Conservation (phyloP, 2,329 filamentous ascomycete species). For the Xylariaceae sp. region DNA sequence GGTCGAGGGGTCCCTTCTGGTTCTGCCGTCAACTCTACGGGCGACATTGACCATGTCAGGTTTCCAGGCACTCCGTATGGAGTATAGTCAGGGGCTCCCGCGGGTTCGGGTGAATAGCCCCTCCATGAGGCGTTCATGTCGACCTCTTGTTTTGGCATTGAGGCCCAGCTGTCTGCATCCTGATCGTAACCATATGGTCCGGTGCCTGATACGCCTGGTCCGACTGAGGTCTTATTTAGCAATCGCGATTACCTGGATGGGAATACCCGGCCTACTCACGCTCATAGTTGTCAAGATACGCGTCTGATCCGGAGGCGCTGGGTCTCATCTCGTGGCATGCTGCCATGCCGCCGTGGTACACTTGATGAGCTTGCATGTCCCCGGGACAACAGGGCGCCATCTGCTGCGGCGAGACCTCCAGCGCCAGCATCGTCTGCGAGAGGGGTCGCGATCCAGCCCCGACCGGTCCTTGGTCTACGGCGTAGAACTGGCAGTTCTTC, state of each 20-base stretch:
- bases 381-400: conserved; percentile 31
- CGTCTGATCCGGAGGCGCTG: conserved; percentile 37
- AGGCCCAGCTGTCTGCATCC: conserved; percentile 41
- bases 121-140: conserved; percentile 46
- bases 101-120: conserved; percentile 45
- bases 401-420: conserved; percentile 3
- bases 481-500: conserved; percentile 89
- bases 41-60: conserved; percentile 37
- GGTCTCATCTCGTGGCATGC: conserved; percentile 43
- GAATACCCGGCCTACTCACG: conserved; percentile 34
- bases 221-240: conserved; percentile 24
- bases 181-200: conserved; percentile 39
- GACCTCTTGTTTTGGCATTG: conserved; percentile 40
- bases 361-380: conserved; percentile 41
- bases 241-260: background rate
- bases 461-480: conserved; percentile 68
- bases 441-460: conserved; percentile 33
- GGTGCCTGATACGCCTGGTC: conserved; percentile 29
- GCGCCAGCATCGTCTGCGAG: conserved; percentile 11
- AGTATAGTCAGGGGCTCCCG: conserved; percentile 46
- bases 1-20: conserved; percentile 36
- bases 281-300: conserved; percentile 34
- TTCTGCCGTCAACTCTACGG: conserved; percentile 26
- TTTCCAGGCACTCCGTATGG: conserved; percentile 43
- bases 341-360: conserved; percentile 39